These are phyloP conservation scores for Fagus crenata DNA, from an alignment of 306 rosid species.

Conservation along the genomic window DNA sequence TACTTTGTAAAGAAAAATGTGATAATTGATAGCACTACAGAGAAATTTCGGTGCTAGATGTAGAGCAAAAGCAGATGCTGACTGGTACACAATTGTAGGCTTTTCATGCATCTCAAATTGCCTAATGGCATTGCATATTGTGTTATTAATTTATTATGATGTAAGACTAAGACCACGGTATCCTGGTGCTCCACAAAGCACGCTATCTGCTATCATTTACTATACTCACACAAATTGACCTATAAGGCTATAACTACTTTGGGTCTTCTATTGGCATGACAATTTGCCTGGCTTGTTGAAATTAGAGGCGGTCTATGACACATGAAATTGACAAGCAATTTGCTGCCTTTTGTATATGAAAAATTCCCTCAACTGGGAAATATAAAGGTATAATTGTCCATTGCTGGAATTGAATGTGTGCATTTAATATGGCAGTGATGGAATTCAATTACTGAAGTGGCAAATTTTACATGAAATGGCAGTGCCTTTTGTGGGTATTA, in stretches of 20 bases:
- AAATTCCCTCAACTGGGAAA: conserved; percentile 2
- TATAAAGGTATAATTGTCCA: neutral
- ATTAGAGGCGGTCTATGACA: neutral
- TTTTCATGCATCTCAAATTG: neutral
- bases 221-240: neutral
- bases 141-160: too few relatives aligned
- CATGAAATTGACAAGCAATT: conserved; percentile 25
- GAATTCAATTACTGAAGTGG: neutral
- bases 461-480: neutral
- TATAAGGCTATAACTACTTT: neutral
- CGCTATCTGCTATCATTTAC: too few relatives aligned
- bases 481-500: neutral
- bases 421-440: neutral
- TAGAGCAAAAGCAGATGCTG: too few relatives aligned
- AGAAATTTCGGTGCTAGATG: too few relatives aligned
- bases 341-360: neutral
- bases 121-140: too few relatives aligned
- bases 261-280: neutral
- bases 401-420: neutral
- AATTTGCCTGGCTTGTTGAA: conserved; percentile 2
- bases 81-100: neutral
- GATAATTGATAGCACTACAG: too few relatives aligned
- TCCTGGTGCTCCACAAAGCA: too few relatives aligned
- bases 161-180: too few relatives aligned
- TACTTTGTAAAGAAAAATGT: too few relatives aligned